phyloP scores from a whole-genome alignment of 345 rosid genomes.

The Acer negundo region DNA sequence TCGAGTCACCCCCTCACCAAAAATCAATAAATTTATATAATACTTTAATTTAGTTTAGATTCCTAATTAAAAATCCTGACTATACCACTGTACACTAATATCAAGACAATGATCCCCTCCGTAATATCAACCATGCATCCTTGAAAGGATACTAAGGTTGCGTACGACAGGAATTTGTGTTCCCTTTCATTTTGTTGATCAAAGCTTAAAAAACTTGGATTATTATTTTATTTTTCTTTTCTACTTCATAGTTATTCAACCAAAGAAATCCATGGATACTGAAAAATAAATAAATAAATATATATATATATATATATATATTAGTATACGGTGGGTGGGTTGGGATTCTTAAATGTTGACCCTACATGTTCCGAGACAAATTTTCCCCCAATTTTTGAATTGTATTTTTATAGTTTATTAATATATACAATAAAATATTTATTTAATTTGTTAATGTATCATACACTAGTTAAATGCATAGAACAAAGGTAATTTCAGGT shows the following conservation, averaged over 20 bases:
- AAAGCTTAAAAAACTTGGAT: neutral
- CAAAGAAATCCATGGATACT: neutral
- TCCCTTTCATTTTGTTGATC: neutral
- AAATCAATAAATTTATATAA: too few relatives aligned
- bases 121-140: slow-evolving; percentile 8
- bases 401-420: neutral
- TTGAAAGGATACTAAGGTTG: slow-evolving; percentile 19
- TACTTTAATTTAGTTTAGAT: too few relatives aligned
- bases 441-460: too few relatives aligned
- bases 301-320: too few relatives aligned
- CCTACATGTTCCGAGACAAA: slow-evolving; percentile 13
- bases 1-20: too few relatives aligned
- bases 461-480: neutral
- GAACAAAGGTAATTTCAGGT: neutral
- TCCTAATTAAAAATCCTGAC: too few relatives aligned
- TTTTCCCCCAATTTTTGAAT: neutral
- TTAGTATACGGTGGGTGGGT: neutral
- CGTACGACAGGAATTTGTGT: slow-evolving; percentile 29
- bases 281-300: neutral
- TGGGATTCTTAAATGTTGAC: slow-evolving; percentile 17
- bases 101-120: slow-evolving; percentile 11
- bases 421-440: too few relatives aligned
- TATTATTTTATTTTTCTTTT: neutral
- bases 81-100: neutral
- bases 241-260: neutral